phyloP scores from a whole-genome alignment of 306 rosid species.

The Quercus dentata region DNA sequence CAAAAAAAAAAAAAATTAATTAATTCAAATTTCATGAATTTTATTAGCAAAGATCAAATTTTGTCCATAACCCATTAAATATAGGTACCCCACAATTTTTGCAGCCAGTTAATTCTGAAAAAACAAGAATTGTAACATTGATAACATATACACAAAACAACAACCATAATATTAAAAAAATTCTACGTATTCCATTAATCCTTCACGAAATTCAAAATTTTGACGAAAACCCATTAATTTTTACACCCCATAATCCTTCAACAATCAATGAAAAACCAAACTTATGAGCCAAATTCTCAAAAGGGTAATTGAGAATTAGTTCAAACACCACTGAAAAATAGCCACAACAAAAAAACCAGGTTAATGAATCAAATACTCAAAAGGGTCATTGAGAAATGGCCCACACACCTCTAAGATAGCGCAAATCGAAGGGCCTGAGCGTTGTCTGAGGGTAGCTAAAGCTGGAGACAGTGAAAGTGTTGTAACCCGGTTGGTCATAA shows the following conservation, averaged over 20 bases:
- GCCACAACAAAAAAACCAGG: constrained; percentile 7
- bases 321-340: constrained; percentile 62
- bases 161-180: not conserved
- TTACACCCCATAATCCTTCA: not conserved
- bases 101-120: not conserved
- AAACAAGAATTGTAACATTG: not conserved
- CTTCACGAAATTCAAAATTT: constrained; percentile 11
- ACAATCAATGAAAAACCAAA: constrained; percentile 11
- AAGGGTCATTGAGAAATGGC: constrained; percentile 16
- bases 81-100: not conserved
- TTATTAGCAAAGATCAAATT: not conserved
- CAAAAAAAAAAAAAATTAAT: not conserved
- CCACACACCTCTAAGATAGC: constrained; percentile 74
- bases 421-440: constrained; percentile 58
- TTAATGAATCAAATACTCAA: constrained; percentile 6
- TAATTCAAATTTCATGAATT: not conserved
- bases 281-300: constrained; percentile 6
- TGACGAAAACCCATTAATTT: constrained; percentile 32
- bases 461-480: constrained; percentile 65
- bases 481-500: constrained; percentile 25
- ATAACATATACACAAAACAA: not conserved
- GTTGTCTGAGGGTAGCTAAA: constrained; percentile 63
- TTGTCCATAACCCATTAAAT: not conserved
- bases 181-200: constrained; percentile 2
- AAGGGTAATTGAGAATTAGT: constrained; percentile 16